phyloP scores from a whole-genome alignment of 495 filamentous ascomycete species.

The Neurospora africana region DNA sequence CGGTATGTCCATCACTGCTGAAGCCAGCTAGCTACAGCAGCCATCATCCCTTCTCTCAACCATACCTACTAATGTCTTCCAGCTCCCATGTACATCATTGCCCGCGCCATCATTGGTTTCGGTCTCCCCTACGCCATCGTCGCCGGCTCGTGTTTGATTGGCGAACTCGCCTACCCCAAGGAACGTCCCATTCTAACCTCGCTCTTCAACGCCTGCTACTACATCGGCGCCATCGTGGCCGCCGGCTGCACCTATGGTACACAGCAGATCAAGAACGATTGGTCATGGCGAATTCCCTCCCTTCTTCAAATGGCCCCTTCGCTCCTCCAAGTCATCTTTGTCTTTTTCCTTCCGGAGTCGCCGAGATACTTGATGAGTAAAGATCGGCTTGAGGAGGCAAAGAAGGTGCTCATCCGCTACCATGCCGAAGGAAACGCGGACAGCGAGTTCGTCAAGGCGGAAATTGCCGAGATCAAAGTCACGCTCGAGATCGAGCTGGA shows the following conservation, averaged over 20 bases:
- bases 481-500: slow-evolving; percentile 50
- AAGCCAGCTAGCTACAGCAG: no score
- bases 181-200: slow-evolving; percentile 53
- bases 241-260: slow-evolving; percentile 49
- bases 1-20: slow-evolving; percentile 31
- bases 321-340: slow-evolving; percentile 44
- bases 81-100: slow-evolving; percentile 48
- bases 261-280: slow-evolving; percentile 41
- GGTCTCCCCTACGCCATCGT: slow-evolving; percentile 54
- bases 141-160: slow-evolving; percentile 50
- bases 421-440: slow-evolving; percentile 50
- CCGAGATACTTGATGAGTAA: slow-evolving; percentile 51
- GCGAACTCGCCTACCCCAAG: slow-evolving; percentile 55
- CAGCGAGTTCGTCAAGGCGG: slow-evolving; percentile 46
- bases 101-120: slow-evolving; percentile 53
- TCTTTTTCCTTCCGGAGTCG: slow-evolving; percentile 50
- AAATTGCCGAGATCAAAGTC: slow-evolving; percentile 48
- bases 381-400: slow-evolving; percentile 48
- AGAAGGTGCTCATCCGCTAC: slow-evolving; percentile 45
- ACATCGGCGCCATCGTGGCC: slow-evolving; percentile 51
- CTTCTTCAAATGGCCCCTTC: slow-evolving; percentile 45
- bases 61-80: accelerated
- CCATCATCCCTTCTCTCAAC: no score
- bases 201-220: slow-evolving; percentile 57
- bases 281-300: slow-evolving; percentile 58